Evolutionary conservation across 495 filamentous ascomycete species (phyloP).

Genomic region (Penicillium taxi): DNA sequence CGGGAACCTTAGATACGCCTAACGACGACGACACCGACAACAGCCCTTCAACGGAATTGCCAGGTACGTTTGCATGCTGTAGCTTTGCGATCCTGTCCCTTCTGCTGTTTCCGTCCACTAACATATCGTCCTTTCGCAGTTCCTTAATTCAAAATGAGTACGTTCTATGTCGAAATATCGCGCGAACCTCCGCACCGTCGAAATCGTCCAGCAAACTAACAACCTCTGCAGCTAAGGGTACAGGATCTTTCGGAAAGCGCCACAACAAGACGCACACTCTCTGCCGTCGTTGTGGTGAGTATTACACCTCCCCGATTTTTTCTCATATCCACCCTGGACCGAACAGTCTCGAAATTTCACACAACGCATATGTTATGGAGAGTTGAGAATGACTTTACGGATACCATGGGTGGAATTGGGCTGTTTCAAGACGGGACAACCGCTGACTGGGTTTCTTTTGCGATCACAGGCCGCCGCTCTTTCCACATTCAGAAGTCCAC

Average conservation of each 20-base stretch:
- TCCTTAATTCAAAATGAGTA: slow-evolving; percentile 63
- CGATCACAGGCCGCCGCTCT: slow-evolving; percentile 69
- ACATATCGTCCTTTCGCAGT: slow-evolving; percentile 21
- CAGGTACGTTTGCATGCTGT: slow-evolving; percentile 32
- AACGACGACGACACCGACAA: slow-evolving; percentile 46
- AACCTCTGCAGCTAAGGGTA: slow-evolving; percentile 70
- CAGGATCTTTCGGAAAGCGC: slow-evolving; percentile 94
- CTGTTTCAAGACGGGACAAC: slow-evolving; percentile 2
- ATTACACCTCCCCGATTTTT: slow-evolving; percentile 23
- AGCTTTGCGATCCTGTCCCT: background rate
- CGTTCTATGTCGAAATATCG: slow-evolving; percentile 29
- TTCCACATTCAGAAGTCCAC: slow-evolving; percentile 99
- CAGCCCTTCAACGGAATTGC: slow-evolving; percentile 46
- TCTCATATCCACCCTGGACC: slow-evolving; percentile 12
- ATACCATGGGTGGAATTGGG: slow-evolving; percentile 6
- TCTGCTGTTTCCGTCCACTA: slow-evolving; percentile 7
- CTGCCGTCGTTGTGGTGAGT: slow-evolving; percentile 98
- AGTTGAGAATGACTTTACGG: slow-evolving; percentile 15
- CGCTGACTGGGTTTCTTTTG: slow-evolving; percentile 27
- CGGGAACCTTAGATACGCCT: slow-evolving; percentile 38
- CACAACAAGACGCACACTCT: slow-evolving; percentile 99
- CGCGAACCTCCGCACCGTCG: slow-evolving; percentile 21
- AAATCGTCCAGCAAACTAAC: slow-evolving; percentile 39
- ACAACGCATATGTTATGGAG: no score
- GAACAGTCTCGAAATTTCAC: slow-evolving; percentile 18